Base-by-base conservation (phyloP, 202 grass and related monocot species). In the Zizania palustris region DNA sequence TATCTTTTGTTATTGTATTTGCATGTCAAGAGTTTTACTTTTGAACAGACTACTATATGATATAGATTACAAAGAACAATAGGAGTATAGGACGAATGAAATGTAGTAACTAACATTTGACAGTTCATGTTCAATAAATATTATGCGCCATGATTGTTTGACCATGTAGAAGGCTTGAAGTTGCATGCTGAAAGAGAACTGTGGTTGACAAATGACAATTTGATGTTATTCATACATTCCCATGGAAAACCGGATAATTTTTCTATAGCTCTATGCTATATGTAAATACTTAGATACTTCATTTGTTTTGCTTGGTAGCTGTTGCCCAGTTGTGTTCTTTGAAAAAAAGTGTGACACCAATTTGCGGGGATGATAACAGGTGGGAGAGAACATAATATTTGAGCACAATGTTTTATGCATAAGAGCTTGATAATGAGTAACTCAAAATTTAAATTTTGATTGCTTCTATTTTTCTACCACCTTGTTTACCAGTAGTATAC, bases 1-100 rank as follows among this genome's bases (percentile, higher is more conserved):
- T 38, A 85, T 72, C 22, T 45, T 74, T 63, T 64, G 7, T 34
- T 35, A 21, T 36, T 65, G 14, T 69, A 74, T 65, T 67, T 69
- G 22, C 37, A 38, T 73, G 43, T 37, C 62, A 60, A 58, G 28
- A 11, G 21, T 54, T 58, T 8, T 55, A 66, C 28, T 28, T 28
- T 28, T 28, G 28, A 28, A 28, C 28, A 28, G 28, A 28, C 28
- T 28, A 43, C 46, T 43, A 38, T 11, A 33, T 22, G 12, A 42
- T 38, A 3, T 55, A 51, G n/a, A n/a, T n/a, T n/a, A n/a, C n/a
- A n/a, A 5, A 18, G 8, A 51, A 15, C 15, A 51, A 63, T 75
- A 16, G n/a, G n/a, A n/a, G n/a, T n/a, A n/a, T n/a, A n/a, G 39
- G 1, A 14, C 20, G 58, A 68, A 57, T 9, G 44, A 34, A 33